Base-by-base conservation (phyloP, 2,329 filamentous ascomycete genomes). In the Arachnomyces sp. region DNA sequence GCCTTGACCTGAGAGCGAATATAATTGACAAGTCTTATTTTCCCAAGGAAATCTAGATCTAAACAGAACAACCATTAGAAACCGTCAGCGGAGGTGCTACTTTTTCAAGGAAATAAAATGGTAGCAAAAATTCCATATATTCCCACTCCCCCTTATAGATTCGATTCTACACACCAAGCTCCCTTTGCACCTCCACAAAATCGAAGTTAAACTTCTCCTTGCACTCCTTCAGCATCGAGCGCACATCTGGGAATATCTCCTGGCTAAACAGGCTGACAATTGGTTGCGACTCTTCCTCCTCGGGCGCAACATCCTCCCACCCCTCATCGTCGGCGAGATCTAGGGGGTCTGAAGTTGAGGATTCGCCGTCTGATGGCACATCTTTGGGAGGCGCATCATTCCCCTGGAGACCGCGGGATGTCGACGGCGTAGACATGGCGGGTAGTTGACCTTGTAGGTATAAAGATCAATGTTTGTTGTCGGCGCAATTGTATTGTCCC, bases 21-120 rank as follows among this genome's bases (percentile, higher is more conserved):
- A 52, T 78, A 87, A 58, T 89, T 89, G 57, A 88, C 77, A 28
- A 89, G 68, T 61, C 81, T 87, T 52, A 89, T 77, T 43, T 73
- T 76, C 18, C 78, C 82, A 44, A 86, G 73, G 50, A 88, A 87
- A 54, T 89, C 83, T 33, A 88, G 69, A 15, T 66, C 71, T 56
- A 77, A 60, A 15, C 63, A 65, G 43, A 13, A 34, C 40, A 38
- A 38, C 25, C n/a, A 41, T 30, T 45, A 39, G 31, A 38, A 48
- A 5, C 31, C n/a, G 47, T 52, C 43, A 53, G 45, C 40, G 14
- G n/a, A 9, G 14, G 17, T 28, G 28, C 15, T 28, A 28, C 28
- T 64, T 65, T 43, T 25, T 16, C 39, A 13, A n/a, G 13, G 34
- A 28, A 33, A 37, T 34, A 38, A 32, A 29, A 38, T 20, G 20